Evolutionary conservation across 306 rosid species (phyloP).

Genomic region (Cucurbita moschata): DNA sequence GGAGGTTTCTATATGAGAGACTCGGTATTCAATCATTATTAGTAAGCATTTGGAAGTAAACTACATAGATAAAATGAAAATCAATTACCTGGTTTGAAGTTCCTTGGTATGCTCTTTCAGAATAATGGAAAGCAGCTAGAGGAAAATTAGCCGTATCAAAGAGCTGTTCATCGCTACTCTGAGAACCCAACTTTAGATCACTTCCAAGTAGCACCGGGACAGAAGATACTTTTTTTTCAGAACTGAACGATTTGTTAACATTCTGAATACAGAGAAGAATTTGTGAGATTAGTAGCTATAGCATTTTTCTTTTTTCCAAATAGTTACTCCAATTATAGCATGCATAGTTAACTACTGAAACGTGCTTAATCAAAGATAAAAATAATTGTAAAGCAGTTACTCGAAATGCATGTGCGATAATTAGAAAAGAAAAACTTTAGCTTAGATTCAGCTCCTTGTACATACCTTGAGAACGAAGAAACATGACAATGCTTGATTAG

Average conservation of each 20-base stretch:
- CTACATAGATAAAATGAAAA: slow-evolving; percentile 2
- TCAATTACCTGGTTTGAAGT: slow-evolving; percentile 35
- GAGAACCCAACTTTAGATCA: slow-evolving; percentile 48
- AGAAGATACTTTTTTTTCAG: slow-evolving; percentile 34
- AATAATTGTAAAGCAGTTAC: not conserved
- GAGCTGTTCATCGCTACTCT: slow-evolving; percentile 29
- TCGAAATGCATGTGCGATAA: not conserved
- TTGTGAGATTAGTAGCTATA: not conserved
- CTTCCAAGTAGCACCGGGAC: slow-evolving; percentile 16
- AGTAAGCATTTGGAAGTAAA: not conserved
- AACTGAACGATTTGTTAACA: slow-evolving; percentile 20
- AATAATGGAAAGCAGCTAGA: slow-evolving; percentile 57
- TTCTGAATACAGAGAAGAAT: slow-evolving; percentile 34
- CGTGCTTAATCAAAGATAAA: not conserved
- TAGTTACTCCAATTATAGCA: not conserved
- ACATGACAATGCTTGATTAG: slow-evolving; percentile 83
- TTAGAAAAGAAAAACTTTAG: not conserved
- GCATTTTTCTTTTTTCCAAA: not conserved
- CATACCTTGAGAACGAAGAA: slow-evolving; percentile 77
- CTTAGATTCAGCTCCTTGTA: slow-evolving; percentile 11
- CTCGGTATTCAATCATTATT: no score
- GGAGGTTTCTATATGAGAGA: no score
- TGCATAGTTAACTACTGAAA: not conserved
- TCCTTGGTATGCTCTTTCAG: slow-evolving; percentile 67
- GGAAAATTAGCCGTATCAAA: slow-evolving; percentile 49